phyloP scores from a whole-genome alignment of 2,329 filamentous ascomycete species.

The Neonectria hederae region DNA sequence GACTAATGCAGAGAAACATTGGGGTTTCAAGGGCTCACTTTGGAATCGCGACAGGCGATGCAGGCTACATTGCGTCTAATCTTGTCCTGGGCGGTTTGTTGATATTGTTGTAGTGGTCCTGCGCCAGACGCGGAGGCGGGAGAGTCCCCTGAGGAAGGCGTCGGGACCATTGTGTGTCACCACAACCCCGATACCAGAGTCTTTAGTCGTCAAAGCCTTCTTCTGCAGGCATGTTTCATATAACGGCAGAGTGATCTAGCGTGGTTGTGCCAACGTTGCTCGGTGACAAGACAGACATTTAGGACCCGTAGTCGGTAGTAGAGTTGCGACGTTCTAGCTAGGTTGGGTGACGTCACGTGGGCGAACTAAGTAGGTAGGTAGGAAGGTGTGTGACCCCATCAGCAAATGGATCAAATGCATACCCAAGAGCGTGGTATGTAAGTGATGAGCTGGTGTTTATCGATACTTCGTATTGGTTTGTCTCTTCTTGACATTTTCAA shows the following conservation, averaged over 20 bases:
- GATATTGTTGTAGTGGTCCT: slow-evolving; percentile 24
- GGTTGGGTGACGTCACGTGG: slow-evolving; percentile 41
- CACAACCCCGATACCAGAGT: slow-evolving; percentile 20
- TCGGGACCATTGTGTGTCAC: slow-evolving; percentile 44
- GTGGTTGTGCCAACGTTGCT: slow-evolving; percentile 12
- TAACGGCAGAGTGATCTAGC: slow-evolving; percentile 1
- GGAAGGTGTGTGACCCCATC: background rate
- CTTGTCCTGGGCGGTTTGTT: slow-evolving; percentile 36
- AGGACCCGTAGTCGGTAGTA: slow-evolving; percentile 10
- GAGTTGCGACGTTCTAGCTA: slow-evolving; percentile 12
- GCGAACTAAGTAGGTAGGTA: slow-evolving; percentile 11
- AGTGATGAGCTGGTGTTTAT: background rate
- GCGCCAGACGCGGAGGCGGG: slow-evolving; percentile 37
- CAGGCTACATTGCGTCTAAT: slow-evolving; percentile 52
- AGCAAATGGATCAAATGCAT: background rate
- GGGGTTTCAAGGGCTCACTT: slow-evolving; percentile 44
- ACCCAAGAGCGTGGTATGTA: background rate
- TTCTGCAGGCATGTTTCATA: slow-evolving; percentile 14
- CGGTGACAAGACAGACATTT: slow-evolving; percentile 6
- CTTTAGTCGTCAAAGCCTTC: slow-evolving; percentile 8
- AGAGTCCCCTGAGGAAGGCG: slow-evolving; percentile 44
- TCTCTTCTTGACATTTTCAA: background rate
- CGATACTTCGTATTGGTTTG: background rate
- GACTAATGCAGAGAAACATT: background rate
- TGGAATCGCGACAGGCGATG: slow-evolving; percentile 52